Base-by-base conservation (phyloP, 1,284 basidiomycete genomes). In the Trametes hirsuta region DNA sequence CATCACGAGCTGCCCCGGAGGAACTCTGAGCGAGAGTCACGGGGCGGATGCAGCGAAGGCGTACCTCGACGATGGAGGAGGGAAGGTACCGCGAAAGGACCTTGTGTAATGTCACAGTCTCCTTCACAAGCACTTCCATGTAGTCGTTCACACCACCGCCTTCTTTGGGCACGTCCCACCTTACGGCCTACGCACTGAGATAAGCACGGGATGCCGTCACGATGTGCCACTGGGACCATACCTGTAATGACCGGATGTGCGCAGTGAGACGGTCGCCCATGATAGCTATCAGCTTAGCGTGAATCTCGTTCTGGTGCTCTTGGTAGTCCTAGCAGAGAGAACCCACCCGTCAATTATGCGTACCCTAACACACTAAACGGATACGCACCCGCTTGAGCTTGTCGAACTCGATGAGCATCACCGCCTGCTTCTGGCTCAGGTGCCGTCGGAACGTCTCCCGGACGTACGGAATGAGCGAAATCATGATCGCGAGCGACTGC, bases 261-360 rank as follows among this genome's bases (percentile, higher is more conserved):
- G 93, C 89, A 62, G 82, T 87, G 48, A 99, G 80, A 52, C 97
- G 86, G 77, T 99, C 97, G 53, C 95, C 90, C 97, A 99, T 99
- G 76, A 99, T 99, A 39, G 95, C 93, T 52, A 99, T 91, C 54
- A 99, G 83, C 79, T 99, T 99, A 56, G 94, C 85, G 74, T 99
- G 96, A 55, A 99, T 98, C 79, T 99, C 97, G 73, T 96, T 94
- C 77, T 99, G 97, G 76, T 99, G 97, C 75, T 99, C 97, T 82
- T 98, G 95, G 73, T 93, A 98, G 75, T 99, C 97, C 90, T 94
- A 18, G 9, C 15, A 2, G 6, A 2, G 18, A 6, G 24, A 11
- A 21, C 22, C n/a, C 12, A 18, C 41, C 24, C 11, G 9, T 21
- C 5, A 46, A 14, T 35, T 30, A 24, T 4, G 37, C 8, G 40